phyloP scores from a whole-genome alignment of 164 flowering plant species.

The Kingdonia uniflora region DNA sequence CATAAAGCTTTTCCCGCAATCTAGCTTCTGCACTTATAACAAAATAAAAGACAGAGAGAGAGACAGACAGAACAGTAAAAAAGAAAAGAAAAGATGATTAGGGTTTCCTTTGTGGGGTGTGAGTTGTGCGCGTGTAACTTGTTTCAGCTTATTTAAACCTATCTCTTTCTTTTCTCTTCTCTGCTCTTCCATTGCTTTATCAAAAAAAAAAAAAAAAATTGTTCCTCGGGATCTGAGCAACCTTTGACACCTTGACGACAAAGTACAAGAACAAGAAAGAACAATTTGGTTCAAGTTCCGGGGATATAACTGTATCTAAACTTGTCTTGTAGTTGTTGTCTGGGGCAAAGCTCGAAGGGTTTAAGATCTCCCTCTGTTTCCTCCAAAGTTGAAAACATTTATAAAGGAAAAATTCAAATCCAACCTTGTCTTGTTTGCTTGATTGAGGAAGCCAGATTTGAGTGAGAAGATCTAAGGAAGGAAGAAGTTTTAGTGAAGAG shows the following conservation, averaged over 20 bases:
- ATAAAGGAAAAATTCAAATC: not conserved
- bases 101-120: constrained; percentile 16
- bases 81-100: constrained; percentile 19
- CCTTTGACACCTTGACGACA: not conserved
- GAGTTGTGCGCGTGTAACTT: constrained; percentile 6
- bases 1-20: constrained; percentile 49
- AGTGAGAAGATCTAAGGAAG: not conserved
- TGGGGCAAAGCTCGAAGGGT: too few species aligned
- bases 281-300: constrained; percentile 29
- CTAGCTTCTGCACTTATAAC: constrained; percentile 22
- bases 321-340: not conserved
- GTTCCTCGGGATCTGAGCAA: constrained; percentile 37
- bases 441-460: not conserved
- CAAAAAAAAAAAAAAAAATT: not conserved
- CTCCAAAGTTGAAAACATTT: not conserved
- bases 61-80: constrained; percentile 10
- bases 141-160: constrained; percentile 26
- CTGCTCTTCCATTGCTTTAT: constrained; percentile 26
- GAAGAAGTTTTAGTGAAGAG: not conserved
- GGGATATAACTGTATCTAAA: constrained; percentile 10
- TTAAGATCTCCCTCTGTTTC: not conserved
- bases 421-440: not conserved
- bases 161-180: constrained; percentile 8
- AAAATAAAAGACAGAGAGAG: constrained; percentile 12
- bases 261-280: not conserved